Conservation (phyloP, 805 yeast genomes). For the Monosporozyma solicola region DNA sequence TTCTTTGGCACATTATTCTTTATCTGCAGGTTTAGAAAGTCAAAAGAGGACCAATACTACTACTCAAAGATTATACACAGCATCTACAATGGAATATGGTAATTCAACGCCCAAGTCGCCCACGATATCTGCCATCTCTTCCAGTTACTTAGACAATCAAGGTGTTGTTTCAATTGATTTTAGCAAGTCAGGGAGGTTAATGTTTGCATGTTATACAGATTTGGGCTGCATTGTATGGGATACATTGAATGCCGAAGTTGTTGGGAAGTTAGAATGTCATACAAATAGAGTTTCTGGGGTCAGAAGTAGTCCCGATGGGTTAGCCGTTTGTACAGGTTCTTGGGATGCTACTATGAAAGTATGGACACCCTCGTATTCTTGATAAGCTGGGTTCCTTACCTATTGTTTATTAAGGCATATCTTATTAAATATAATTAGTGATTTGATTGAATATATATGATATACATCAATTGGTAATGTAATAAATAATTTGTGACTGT, state of each 20-base stretch:
- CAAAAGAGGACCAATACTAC: slow-evolving; percentile 10
- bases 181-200: slow-evolving; percentile 62
- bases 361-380: slow-evolving; percentile 41
- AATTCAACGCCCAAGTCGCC: slow-evolving; percentile 16
- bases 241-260: slow-evolving; percentile 49
- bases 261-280: slow-evolving; percentile 63
- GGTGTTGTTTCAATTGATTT: slow-evolving; percentile 68
- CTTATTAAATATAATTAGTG: not conserved
- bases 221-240: slow-evolving; percentile 76
- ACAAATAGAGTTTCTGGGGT: slow-evolving; percentile 54
- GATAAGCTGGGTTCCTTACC: not conserved
- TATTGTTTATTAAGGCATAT: slow-evolving; percentile 4
- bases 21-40: slow-evolving; percentile 13
- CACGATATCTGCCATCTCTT: slow-evolving; percentile 10
- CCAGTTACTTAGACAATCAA: slow-evolving; percentile 42
- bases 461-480: not conserved
- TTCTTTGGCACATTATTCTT: slow-evolving; percentile 44
- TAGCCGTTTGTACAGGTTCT: slow-evolving; percentile 67
- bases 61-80: slow-evolving; percentile 8
- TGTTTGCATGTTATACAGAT: slow-evolving; percentile 71
- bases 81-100: slow-evolving; percentile 20
- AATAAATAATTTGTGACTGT: not conserved
- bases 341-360: slow-evolving; percentile 69
- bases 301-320: slow-evolving; percentile 61
- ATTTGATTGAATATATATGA: not conserved